These are phyloP conservation scores for Backusella australiensis DNA, from an alignment of 192 early-diverging fungal species.

Conservation along the genomic window DNA sequence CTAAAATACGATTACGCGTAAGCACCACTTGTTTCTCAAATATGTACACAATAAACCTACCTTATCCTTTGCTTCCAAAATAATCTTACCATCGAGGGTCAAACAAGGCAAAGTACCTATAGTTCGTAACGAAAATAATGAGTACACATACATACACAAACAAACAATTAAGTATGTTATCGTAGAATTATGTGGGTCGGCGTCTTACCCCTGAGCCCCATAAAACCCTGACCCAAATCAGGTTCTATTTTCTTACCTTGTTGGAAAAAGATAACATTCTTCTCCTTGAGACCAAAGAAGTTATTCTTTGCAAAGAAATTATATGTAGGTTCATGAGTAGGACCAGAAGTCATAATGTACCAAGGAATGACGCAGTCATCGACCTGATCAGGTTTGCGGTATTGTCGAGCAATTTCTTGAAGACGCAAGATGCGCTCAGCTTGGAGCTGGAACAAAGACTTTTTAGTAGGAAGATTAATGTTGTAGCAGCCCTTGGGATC, in stretches of 20 bases:
- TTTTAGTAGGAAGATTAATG: conserved; percentile 85
- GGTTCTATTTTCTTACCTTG: conserved; percentile 56
- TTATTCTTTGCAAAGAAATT: conserved; percentile 74
- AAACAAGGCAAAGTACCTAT: conserved; percentile 89
- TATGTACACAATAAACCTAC: conserved; percentile 9
- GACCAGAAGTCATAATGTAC: conserved; percentile 98
- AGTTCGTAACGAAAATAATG: background rate
- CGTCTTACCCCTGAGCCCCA: background rate
- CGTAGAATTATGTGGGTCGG: background rate
- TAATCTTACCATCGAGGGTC: conserved; percentile 87
- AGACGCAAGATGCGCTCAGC: conserved; percentile 88
- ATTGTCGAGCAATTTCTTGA: conserved; percentile 60
- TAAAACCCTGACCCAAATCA: conserved; percentile 4
- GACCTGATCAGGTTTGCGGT: conserved; percentile 26
- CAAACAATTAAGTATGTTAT: background rate
- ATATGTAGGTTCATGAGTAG: conserved; percentile 80
- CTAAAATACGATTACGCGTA: conserved; percentile 11
- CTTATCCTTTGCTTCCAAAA: conserved; percentile 77
- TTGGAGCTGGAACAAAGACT: conserved; percentile 92
- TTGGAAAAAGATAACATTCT: conserved; percentile 94
- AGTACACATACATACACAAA: conserved; percentile 12
- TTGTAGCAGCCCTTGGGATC: conserved; percentile 95
- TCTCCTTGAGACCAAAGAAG: conserved; percentile 84
- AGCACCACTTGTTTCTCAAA: background rate
- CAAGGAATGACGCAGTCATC: conserved; percentile 82